A percentile compares a stretch with the other conserved stretches of the same genome.
Conservation (phyloP, 495 filamentous ascomycete species). For the Friedmanniomyces simplex region DNA sequence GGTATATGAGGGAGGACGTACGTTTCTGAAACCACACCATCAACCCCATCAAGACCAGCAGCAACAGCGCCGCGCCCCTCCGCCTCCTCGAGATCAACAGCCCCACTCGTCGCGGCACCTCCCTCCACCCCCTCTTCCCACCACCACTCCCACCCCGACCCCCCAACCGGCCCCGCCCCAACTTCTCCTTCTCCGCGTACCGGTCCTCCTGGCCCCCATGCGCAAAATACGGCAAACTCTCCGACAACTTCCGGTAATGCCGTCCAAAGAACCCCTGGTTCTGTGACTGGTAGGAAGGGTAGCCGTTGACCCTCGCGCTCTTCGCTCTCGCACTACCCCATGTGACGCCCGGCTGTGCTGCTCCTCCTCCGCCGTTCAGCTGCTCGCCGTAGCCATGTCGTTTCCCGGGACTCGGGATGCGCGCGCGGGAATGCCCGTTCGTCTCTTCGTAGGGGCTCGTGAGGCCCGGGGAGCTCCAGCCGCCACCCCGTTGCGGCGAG, state of each 20-base stretch:
- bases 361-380: constrained; percentile 6
- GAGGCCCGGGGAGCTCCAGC: constrained; percentile 79
- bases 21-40: constrained; percentile 59
- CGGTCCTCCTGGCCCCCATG: constrained; percentile 27
- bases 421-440: constrained; percentile 47
- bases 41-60: constrained; percentile 51
- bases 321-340: constrained; percentile 75
- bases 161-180: constrained; percentile 40
- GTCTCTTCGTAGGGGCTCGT: constrained; percentile 44
- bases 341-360: constrained; percentile 41
- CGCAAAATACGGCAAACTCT: constrained; percentile 61
- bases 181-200: constrained; percentile 71
- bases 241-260: constrained; percentile 64
- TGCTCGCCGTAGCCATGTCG: constrained; percentile 13
- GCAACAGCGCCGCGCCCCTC: constrained; percentile 46
- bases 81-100: constrained; percentile 43
- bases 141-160: background rate
- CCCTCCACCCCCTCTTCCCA: constrained; percentile 21
- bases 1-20: constrained; percentile 41
- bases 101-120: constrained; percentile 28
- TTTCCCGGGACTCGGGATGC: constrained; percentile 26
- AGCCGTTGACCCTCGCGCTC: constrained; percentile 62
- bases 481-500: constrained; percentile 67
- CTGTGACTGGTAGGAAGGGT: constrained; percentile 69
- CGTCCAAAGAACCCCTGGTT: constrained; percentile 75